phyloP scores from a whole-genome alignment of 345 rosid genomes.

The Lagerstroemia speciosa region DNA sequence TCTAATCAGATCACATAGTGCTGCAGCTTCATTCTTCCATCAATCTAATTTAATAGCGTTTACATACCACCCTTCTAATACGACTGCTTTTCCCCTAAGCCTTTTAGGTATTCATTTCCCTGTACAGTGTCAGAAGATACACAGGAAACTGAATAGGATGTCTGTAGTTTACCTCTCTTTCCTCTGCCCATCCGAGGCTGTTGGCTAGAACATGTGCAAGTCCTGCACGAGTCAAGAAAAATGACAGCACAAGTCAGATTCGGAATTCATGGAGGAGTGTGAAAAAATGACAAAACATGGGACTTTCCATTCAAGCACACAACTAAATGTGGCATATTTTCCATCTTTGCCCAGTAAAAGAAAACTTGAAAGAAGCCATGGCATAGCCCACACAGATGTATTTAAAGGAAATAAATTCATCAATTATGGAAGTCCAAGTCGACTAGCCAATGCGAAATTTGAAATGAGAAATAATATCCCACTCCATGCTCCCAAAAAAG shows the following conservation, averaged over 20 bases:
- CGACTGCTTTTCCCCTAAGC: background rate
- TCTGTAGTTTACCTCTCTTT: background rate
- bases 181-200: background rate
- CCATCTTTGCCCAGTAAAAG: background rate
- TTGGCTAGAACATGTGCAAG: background rate
- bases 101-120: background rate
- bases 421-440: background rate
- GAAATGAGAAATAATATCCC: too few relatives aligned
- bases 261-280: background rate
- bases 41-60: background rate
- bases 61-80: background rate
- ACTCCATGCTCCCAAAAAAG: background rate
- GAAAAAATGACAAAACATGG: background rate
- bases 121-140: conserved; percentile 1
- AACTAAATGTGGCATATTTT: background rate
- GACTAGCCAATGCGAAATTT: background rate
- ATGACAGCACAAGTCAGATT: background rate
- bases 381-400: background rate
- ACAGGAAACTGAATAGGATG: background rate
- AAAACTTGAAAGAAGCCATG: background rate
- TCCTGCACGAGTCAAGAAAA: background rate
- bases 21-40: background rate
- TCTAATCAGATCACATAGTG: background rate
- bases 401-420: background rate
- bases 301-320: background rate